These are phyloP conservation scores for Zygoascus hellenicus DNA, from an alignment of 1,139 yeast genomes.

Conservation along the genomic window DNA sequence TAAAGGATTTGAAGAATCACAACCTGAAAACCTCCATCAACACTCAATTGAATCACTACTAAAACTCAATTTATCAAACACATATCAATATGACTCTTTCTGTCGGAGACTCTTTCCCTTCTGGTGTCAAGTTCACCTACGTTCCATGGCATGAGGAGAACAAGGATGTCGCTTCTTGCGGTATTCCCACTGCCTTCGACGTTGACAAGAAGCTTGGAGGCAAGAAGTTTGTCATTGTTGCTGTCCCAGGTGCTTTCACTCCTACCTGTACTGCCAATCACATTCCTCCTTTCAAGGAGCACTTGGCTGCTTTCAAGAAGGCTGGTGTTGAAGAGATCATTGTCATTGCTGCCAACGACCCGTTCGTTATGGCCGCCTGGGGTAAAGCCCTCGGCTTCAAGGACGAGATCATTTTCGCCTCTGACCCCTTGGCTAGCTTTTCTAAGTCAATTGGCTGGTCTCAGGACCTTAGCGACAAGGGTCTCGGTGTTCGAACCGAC, in stretches of 20 bases:
- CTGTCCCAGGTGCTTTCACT: conserved; percentile 90
- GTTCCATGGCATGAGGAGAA: conserved; percentile 48
- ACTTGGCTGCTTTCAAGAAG: conserved; percentile 48
- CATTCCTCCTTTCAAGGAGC: conserved; percentile 65
- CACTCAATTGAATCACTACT: conserved; percentile 6
- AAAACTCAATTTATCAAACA: neutral
- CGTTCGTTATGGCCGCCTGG: conserved; percentile 78
- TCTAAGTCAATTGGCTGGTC: conserved; percentile 58
- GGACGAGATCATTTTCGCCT: conserved; percentile 52
- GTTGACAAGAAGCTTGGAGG: conserved; percentile 45
- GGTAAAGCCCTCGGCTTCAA: conserved; percentile 61
- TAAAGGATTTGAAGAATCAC: neutral
- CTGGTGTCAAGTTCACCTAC: conserved; percentile 49
- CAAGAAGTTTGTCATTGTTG: conserved; percentile 60
- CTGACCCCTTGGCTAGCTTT: conserved; percentile 64
- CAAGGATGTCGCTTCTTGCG: conserved; percentile 45
- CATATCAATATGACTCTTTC: conserved; percentile 17
- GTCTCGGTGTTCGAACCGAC: conserved; percentile 60
- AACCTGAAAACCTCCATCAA: neutral
- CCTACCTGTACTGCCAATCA: conserved; percentile 82
- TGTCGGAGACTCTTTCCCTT: conserved; percentile 41
- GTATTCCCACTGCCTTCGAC: conserved; percentile 48
- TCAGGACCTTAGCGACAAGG: conserved; percentile 49
- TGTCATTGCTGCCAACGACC: conserved; percentile 73
- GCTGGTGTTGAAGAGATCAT: conserved; percentile 70